These are phyloP conservation scores for Pistacia atlantica DNA, from an alignment of 345 rosid species.

Conservation along the genomic window DNA sequence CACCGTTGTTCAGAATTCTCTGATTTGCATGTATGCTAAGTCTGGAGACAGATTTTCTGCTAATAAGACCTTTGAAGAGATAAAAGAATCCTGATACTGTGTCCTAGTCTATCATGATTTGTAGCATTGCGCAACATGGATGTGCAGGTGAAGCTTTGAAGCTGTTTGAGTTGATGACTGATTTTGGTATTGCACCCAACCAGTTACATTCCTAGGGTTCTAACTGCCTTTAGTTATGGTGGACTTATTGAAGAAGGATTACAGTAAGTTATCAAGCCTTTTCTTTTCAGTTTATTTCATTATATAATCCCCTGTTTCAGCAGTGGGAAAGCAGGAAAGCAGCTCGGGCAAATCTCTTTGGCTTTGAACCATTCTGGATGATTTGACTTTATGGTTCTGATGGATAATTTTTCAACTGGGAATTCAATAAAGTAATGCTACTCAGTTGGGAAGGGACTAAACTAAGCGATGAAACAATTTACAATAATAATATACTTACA, in stretches of 20 bases:
- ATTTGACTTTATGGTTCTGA: not conserved
- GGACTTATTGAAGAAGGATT: constrained; percentile 55
- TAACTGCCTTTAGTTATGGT: constrained; percentile 58
- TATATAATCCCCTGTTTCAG: not conserved
- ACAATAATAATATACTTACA: too few relatives aligned
- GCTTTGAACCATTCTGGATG: not conserved
- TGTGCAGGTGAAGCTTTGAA: constrained; percentile 38
- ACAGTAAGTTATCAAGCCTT: constrained; percentile 1
- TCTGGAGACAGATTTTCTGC: constrained; percentile 48
- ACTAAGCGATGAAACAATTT: not conserved
- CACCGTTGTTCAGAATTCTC: constrained; percentile 45
- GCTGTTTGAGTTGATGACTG: constrained; percentile 45
- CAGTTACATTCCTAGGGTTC: constrained; percentile 42
- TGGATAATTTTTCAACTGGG: not conserved
- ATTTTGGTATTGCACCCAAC: constrained; percentile 35
- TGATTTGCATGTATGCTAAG: constrained; percentile 54
- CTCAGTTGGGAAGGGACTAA: not conserved
- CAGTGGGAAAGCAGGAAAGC: not conserved
- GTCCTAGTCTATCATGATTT: constrained; percentile 59
- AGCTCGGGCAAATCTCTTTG: not conserved
- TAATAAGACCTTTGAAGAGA: constrained; percentile 32
- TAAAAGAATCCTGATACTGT: constrained; percentile 41
- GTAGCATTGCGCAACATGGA: constrained; percentile 55
- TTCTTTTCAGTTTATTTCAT: not conserved
- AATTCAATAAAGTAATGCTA: not conserved